A percentile compares a stretch with the other conserved stretches of the same genome.
Conservation (phyloP, 441 rosid species). For the Eutrema salsugineum region DNA sequence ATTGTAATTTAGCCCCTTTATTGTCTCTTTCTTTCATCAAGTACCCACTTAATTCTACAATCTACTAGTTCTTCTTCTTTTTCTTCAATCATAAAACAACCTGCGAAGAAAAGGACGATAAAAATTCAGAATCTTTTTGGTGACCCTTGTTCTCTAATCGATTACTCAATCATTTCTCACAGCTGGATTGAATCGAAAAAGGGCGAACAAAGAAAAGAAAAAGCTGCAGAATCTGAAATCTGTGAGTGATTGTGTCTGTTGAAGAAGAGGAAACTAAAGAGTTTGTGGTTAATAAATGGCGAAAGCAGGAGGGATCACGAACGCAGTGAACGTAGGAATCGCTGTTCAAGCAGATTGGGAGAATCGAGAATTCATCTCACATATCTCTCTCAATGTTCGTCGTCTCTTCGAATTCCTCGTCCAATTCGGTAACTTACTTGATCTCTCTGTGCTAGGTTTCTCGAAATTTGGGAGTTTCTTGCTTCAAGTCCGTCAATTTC, state of each 20-base stretch:
- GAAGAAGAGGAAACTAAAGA: not conserved
- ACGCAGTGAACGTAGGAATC: constrained; percentile 95
- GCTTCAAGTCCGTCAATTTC: not conserved
- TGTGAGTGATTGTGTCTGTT: not conserved
- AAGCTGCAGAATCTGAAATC: constrained; percentile 21
- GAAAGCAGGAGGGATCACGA: constrained; percentile 93
- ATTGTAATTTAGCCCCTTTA: not conserved
- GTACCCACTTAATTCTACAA: not conserved
- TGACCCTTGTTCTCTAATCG: constrained; percentile 21
- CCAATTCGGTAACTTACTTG: constrained; percentile 65
- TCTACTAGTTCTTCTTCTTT: constrained; percentile 4
- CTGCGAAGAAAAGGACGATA: constrained; percentile 14
- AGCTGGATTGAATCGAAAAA: not conserved
- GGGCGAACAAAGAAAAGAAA: not conserved
- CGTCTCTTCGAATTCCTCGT: constrained; percentile 98
- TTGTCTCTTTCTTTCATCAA: not conserved
- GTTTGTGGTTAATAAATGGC: constrained; percentile 49
- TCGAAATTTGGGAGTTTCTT: not conserved
- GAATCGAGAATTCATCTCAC: constrained; percentile 96
- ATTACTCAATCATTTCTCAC: constrained; percentile 19
- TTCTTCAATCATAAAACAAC: constrained; percentile 3
- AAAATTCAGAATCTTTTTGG: constrained; percentile 7
- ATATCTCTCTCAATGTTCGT: constrained; percentile 94
- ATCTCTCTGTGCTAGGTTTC: not conserved
- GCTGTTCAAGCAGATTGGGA: constrained; percentile 99